A percentile compares a stretch with the other conserved stretches of the same genome.
Conservation (phyloP, 2,329 filamentous ascomycete species). For the Ophiostoma piceae region DNA sequence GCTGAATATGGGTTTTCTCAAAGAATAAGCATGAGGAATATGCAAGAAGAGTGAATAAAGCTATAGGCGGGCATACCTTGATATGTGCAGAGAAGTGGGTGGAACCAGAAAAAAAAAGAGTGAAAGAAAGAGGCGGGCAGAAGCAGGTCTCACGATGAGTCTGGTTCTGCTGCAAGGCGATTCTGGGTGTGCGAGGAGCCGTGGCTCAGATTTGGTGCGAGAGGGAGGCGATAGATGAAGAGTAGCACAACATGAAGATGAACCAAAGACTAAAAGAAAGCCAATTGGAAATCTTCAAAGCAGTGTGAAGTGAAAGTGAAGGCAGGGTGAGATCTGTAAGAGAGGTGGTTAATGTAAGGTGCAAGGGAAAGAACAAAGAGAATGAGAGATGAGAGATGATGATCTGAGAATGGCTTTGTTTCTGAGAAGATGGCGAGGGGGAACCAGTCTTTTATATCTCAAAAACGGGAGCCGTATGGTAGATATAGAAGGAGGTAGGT, state of each 20-base stretch:
- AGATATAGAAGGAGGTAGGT: not conserved
- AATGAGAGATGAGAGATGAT: not conserved
- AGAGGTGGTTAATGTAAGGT: not conserved
- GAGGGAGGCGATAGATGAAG: not conserved
- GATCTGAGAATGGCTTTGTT: not conserved
- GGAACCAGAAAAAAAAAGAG: not conserved
- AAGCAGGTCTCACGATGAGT: conserved; percentile 15
- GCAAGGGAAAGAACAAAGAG: not conserved
- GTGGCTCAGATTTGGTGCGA: conserved; percentile 2
- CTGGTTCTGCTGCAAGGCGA: conserved; percentile 2
- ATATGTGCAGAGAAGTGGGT: not conserved
- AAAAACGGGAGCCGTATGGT: not conserved
- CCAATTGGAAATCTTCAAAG: not conserved
- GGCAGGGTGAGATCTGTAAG: not conserved
- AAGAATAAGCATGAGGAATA: not conserved
- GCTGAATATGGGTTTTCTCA: not conserved
- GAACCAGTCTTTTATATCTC: not conserved
- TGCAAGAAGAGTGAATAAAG: not conserved
- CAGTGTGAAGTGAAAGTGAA: not conserved
- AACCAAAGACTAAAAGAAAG: not conserved
- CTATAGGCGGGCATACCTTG: not conserved
- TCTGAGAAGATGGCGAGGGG: not conserved
- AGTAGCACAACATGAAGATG: not conserved
- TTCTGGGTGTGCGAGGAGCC: conserved; percentile 18
- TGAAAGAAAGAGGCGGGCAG: not conserved